A percentile compares a stretch with the other conserved stretches of the same genome.
These are phyloP conservation scores for Ophiostoma quercus DNA, from an alignment of 2,329 filamentous ascomycete species.

Conservation along the genomic window DNA sequence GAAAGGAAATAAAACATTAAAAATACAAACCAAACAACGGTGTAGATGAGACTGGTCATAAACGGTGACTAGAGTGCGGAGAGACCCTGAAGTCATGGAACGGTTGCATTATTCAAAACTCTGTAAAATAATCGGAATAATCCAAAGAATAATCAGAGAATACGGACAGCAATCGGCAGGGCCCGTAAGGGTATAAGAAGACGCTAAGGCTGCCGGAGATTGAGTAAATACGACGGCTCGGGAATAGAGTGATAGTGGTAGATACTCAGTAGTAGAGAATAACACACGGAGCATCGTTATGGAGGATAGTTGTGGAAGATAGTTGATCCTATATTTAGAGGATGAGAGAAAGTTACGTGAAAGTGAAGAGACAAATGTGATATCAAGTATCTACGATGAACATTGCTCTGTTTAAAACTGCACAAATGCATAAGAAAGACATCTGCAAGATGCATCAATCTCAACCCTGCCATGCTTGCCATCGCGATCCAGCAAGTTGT, in stretches of 20 bases:
- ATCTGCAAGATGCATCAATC: too few relatives aligned
- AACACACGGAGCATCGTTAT: not conserved
- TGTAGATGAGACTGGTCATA: not conserved
- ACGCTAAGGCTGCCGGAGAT: slow-evolving; percentile 8
- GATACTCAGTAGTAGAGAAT: not conserved
- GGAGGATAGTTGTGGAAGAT: not conserved
- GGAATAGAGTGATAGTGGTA: not conserved
- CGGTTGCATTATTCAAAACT: not conserved
- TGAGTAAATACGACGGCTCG: slow-evolving; percentile 14
- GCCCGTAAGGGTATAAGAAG: not conserved
- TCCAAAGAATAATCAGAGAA: not conserved
- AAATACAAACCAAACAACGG: not conserved
- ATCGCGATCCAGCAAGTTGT: not conserved
- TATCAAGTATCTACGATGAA: too few relatives aligned
- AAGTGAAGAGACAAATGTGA: not conserved
- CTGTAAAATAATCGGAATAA: not conserved
- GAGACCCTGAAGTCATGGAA: slow-evolving; percentile 8
- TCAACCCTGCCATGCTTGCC: not conserved
- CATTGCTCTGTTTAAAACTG: too few relatives aligned
- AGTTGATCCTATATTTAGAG: not conserved
- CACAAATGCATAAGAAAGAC: not conserved
- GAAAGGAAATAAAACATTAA: too few relatives aligned
- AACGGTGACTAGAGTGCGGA: not conserved
- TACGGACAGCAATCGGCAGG: not conserved
- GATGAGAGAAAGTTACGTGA: not conserved